Base-by-base conservation (phyloP, 2,329 filamentous ascomycete species). In the Penicillium sp. region DNA sequence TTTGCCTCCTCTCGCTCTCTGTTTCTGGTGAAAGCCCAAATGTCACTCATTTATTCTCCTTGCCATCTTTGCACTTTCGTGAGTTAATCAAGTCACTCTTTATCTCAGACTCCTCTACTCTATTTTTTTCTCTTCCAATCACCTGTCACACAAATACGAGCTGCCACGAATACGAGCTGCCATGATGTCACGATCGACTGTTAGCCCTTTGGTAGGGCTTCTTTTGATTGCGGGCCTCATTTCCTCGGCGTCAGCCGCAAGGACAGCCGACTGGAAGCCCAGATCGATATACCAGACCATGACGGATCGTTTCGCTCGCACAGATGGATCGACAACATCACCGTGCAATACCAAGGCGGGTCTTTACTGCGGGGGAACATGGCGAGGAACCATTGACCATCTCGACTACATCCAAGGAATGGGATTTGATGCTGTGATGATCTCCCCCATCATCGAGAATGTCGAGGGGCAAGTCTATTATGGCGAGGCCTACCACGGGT, bases 311-410 rank as follows among this genome's bases (percentile, higher is more conserved):
- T 79, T 78, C 56, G 74, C 77, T 24, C 72, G 72, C 16, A 72
- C 75, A 13, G 76, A 78, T 61, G 68, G 70, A 11, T 73, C 71
- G 2, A 72, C 66, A 5, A 67, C 66, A 16, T 56, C 65, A 24
- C 45, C 66, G 26, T 75, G 73, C 60, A 68, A 72, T 44, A 57
- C 68, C 2, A 63, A 61, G 5, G 64, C 60, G 31, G 66, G 69
- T 7, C 39, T 72, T 5, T 81, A 81, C 59, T 83, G 81, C 58
- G 81, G 81, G 45, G 80, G 80, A 10, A 81, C 79, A 22, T 82
- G 78, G 74, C 71, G 74, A 58, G 79, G 79, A 8, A 75, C 79
- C 4, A 76, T 78, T 55, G 70, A 75, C 37, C 73, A 78, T 24
- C 69, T 82, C 9, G 79, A 81, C 61, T 82, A 82, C 61, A 81